Conservation (phyloP, 2,329 filamentous ascomycete genomes). For the Pseudogymnoascus sp. region DNA sequence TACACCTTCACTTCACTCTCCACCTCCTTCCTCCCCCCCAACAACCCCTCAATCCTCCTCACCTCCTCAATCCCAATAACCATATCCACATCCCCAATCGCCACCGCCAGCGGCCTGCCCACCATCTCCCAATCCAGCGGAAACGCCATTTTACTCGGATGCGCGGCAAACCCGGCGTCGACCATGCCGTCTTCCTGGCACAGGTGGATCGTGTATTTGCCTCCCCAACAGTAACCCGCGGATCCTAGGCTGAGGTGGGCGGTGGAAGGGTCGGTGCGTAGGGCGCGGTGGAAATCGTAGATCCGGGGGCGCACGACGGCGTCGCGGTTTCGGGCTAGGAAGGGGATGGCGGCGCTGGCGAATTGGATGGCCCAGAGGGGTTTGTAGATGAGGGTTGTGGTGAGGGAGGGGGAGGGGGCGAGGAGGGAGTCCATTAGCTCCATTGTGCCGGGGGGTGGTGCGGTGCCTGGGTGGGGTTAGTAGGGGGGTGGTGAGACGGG, state of each 20-base stretch:
- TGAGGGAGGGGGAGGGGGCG: neutral
- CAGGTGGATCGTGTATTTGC: constrained; percentile 41
- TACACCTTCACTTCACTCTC: constrained; percentile 29
- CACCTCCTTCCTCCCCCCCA: constrained; percentile 26
- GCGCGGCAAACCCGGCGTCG: neutral
- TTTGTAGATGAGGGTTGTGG: constrained; percentile 4
- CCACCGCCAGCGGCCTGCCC: constrained; percentile 38
- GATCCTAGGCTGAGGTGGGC: neutral
- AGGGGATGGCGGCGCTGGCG: neutral
- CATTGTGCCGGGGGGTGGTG: neutral
- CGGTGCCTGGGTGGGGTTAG: neutral
- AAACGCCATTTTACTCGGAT: neutral
- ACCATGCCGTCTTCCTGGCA: constrained; percentile 28
- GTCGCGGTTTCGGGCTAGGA: neutral
- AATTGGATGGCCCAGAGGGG: neutral
- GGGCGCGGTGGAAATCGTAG: neutral
- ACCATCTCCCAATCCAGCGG: constrained; percentile 19
- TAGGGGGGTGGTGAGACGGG: neutral
- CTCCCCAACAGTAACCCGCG: constrained; percentile 52
- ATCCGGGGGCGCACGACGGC: neutral
- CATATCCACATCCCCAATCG: constrained; percentile 39
- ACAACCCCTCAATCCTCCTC: constrained; percentile 21
- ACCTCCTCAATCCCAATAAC: constrained; percentile 28
- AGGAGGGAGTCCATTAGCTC: neutral
- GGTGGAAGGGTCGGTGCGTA: neutral